A percentile compares a stretch with the other conserved stretches of the same genome.
Conservation (phyloP, 2,329 filamentous ascomycete species). For the Clarireedia monteithiana region DNA sequence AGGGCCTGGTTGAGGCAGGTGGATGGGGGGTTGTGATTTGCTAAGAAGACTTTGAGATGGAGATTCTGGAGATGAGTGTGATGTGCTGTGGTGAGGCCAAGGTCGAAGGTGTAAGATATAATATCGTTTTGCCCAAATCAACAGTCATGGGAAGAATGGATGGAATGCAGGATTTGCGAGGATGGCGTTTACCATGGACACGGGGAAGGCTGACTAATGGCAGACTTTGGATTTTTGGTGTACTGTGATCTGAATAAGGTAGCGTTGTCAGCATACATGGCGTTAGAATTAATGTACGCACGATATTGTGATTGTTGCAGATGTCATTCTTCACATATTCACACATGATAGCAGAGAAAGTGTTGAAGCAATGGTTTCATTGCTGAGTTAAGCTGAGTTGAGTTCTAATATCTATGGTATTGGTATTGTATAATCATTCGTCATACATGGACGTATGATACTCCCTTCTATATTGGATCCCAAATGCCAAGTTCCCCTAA, state of each 20-base stretch:
- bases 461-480: not conserved
- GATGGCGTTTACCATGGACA: not conserved
- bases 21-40: conserved; percentile 34
- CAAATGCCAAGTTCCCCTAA: not conserved
- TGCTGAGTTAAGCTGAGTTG: not conserved
- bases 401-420: not conserved
- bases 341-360: too few species aligned
- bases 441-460: not conserved
- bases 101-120: too few species aligned
- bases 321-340: too few species aligned
- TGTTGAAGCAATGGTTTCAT: not conserved
- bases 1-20: conserved; percentile 61
- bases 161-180: not conserved
- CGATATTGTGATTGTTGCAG: not conserved
- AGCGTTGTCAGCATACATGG: not conserved
- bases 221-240: not conserved
- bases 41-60: not conserved
- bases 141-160: not conserved
- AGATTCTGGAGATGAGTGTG: too few species aligned
- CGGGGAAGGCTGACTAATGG: not conserved
- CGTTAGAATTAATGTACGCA: not conserved
- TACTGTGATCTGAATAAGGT: not conserved
- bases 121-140: not conserved
- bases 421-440: not conserved
- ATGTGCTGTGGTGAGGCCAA: too few species aligned